These are phyloP conservation scores for Dactylellina drechsleri DNA, from an alignment of 2,329 filamentous ascomycete species.

Conservation along the genomic window DNA sequence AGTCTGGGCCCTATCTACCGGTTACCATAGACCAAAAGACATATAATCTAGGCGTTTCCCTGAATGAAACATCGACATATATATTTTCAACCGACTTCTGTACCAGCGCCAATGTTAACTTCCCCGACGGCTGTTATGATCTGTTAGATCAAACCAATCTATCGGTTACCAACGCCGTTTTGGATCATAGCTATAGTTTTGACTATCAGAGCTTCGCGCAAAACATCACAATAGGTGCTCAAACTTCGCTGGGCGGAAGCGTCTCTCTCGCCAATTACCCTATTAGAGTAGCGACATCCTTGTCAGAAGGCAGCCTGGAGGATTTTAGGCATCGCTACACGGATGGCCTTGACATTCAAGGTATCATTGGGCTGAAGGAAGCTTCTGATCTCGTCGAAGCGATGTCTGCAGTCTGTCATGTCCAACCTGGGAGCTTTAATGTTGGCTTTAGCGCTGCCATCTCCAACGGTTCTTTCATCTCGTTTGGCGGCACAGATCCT, in stretches of 20 bases:
- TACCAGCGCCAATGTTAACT: neutral
- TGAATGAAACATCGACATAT: slow-evolving; percentile 29
- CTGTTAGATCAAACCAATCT: no score
- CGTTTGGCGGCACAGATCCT: slow-evolving; percentile 34
- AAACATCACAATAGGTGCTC: neutral
- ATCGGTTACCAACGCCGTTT: neutral
- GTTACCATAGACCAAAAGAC: neutral
- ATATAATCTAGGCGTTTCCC: slow-evolving; percentile 27
- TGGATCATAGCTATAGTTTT: neutral
- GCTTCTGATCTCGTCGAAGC: slow-evolving; percentile 16
- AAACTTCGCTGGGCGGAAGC: neutral
- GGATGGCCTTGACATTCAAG: slow-evolving; percentile 4
- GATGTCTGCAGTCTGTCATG: slow-evolving; percentile 19
- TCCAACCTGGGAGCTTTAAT: neutral
- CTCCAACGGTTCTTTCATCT: slow-evolving; percentile 13
- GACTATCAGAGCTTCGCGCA: neutral
- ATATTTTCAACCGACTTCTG: slow-evolving; percentile 36
- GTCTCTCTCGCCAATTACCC: slow-evolving; percentile 20
- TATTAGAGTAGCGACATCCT: slow-evolving; percentile 1
- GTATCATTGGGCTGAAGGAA: slow-evolving; percentile 32
- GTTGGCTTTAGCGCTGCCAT: slow-evolving; percentile 20
- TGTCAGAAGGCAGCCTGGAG: neutral
- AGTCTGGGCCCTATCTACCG: slow-evolving; percentile 30
- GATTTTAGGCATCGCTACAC: neutral
- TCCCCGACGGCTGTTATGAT: neutral